Evolutionary conservation across 257 asterid species (phyloP), one percentile per base, ranked within the genome.

Genomic region (Vinca minor): DNA sequence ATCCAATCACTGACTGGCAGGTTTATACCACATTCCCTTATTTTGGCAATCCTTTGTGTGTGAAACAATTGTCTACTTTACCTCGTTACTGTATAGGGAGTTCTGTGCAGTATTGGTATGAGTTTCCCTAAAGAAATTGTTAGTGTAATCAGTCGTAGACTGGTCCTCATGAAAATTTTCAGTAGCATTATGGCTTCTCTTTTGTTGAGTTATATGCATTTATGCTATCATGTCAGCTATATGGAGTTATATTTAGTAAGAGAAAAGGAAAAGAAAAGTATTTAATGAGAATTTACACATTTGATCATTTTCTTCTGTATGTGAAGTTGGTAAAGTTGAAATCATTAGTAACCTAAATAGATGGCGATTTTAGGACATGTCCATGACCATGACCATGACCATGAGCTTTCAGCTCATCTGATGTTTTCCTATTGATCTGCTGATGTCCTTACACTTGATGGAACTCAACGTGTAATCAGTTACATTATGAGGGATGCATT

Each of bases 1-100:
- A 81, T 91, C 64, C 85, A 88, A 67, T 76, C 91, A 62, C 74
- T 87, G 79, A 82, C 96, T 50, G 89, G 83, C 79, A 87, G 97
- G 96, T 89, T 74, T 31, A 62, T 46, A 25, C 15, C 10, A 32
- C 26, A 34, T 31, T 69, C 34, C 45, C 7, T 48, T 60, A n/a
- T 12, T 61, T 52, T 18, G 18, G 32, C 35, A n/a, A 32, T 48
- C 28, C 38, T 42, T 10, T 70, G 23, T 3, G 13, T 31, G 15
- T 39, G 21, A 42, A 18, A 15, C 34, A 2, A 1, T 36, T 12
- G 38, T 41, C 39, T 38, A 14, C 42, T 69, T 3, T 3, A 53
- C 1, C 15, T 44, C 32, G 55, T 62, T 42, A 18, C 20, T 46
- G 7, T 3, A 48, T 31, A 18, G n/a, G 25, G 3, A 31, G 49